phyloP scores from a whole-genome alignment of 2,329 filamentous ascomycete genomes.

The Pyrenophora tritici-repentis region DNA sequence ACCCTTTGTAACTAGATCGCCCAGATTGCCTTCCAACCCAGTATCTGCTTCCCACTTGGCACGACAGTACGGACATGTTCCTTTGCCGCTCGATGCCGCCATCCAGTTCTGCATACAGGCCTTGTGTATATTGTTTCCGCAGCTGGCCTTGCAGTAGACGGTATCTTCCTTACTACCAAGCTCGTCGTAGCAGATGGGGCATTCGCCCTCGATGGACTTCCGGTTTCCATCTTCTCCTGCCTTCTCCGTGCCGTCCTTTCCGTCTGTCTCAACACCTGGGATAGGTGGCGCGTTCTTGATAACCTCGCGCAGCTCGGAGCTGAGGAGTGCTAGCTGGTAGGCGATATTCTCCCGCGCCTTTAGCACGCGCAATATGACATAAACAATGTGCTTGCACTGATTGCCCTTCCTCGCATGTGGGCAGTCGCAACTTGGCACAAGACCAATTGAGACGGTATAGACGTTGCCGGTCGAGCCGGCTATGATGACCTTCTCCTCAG shows the following conservation, averaged over 20 bases:
- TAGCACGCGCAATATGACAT: conserved; percentile 63
- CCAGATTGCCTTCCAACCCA: conserved; percentile 45
- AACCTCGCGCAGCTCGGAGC: conserved; percentile 61
- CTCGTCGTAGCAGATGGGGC: conserved; percentile 61
- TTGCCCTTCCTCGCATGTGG: conserved; percentile 60
- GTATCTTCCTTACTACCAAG: conserved; percentile 41
- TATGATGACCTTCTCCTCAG: conserved; percentile 60
- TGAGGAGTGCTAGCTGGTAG: conserved; percentile 65
- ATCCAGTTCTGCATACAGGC: conserved; percentile 62
- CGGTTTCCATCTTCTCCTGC: conserved; percentile 52
- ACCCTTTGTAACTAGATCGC: conserved; percentile 53
- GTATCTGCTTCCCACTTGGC: conserved; percentile 57
- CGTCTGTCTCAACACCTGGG: conserved; percentile 46
- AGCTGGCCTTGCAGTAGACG: conserved; percentile 63
- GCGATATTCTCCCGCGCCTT: conserved; percentile 61
- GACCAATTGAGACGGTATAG: conserved; percentile 61
- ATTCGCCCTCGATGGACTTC: conserved; percentile 65
- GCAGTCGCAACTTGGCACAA: conserved; percentile 60
- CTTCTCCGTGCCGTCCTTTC: conserved; percentile 32
- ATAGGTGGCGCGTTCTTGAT: conserved; percentile 59
- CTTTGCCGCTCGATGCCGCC: conserved; percentile 35
- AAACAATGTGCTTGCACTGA: conserved; percentile 69
- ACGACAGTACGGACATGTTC: conserved; percentile 67
- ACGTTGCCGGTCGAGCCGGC: conserved; percentile 67
- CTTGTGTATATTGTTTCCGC: conserved; percentile 67